A percentile compares a stretch with the other conserved stretches of the same genome.
phyloP scores from a whole-genome alignment of 345 rosid species.

The Chamaenerion angustifolium region DNA sequence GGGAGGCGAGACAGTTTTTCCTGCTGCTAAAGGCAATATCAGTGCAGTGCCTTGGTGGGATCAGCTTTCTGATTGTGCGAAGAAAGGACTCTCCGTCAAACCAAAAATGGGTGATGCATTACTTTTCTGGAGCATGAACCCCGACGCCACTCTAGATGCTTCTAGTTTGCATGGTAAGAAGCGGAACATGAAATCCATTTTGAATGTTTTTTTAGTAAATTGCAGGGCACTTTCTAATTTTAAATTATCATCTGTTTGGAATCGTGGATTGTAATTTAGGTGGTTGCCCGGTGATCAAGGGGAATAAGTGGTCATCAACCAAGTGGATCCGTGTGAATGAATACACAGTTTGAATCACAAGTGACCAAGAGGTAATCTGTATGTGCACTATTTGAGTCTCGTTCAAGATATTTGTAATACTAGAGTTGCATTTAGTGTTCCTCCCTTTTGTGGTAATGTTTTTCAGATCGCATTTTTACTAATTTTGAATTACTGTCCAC shows the following conservation, averaged over 20 bases:
- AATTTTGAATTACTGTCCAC: too few relatives aligned
- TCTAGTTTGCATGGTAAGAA: slow-evolving; percentile 85
- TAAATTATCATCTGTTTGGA: too few relatives aligned
- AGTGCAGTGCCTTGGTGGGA: slow-evolving; percentile 88
- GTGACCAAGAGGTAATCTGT: slow-evolving; percentile 2
- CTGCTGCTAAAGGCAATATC: slow-evolving; percentile 66
- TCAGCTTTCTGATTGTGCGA: slow-evolving; percentile 83
- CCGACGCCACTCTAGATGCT: slow-evolving; percentile 70
- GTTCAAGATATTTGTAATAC: too few relatives aligned
- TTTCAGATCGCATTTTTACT: too few relatives aligned
- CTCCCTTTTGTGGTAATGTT: too few relatives aligned
- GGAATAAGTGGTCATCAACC: slow-evolving; percentile 35
- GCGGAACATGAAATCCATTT: not conserved
- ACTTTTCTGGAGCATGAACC: slow-evolving; percentile 96
- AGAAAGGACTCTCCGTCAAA: slow-evolving; percentile 70
- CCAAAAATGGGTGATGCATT: slow-evolving; percentile 93
- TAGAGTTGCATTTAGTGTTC: too few relatives aligned
- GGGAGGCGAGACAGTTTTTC: slow-evolving; percentile 94
- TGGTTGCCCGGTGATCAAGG: slow-evolving; percentile 32
- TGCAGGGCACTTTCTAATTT: too few relatives aligned
- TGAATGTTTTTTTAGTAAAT: not conserved
- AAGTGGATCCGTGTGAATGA: slow-evolving; percentile 33
- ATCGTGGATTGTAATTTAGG: slow-evolving; percentile 10
- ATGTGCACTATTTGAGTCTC: too few relatives aligned
- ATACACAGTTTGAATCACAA: slow-evolving; percentile 9